These are phyloP conservation scores for Suillus brevipes DNA, from an alignment of 768 basidiomycete genomes.

Conservation along the genomic window DNA sequence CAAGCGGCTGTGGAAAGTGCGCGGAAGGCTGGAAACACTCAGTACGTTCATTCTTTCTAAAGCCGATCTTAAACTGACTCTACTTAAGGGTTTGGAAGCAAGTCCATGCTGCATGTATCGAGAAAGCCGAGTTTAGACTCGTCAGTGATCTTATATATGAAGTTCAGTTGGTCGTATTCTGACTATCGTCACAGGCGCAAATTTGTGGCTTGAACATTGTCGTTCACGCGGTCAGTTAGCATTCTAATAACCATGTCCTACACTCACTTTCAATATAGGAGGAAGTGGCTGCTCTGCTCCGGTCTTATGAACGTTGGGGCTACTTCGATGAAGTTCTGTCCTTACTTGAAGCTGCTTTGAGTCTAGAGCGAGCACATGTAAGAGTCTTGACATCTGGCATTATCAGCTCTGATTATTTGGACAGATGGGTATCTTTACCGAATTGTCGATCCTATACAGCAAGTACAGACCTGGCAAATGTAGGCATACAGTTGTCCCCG, in stretches of 20 bases:
- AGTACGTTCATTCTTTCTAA: slow-evolving; percentile 50
- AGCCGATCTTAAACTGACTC: slow-evolving; percentile 12
- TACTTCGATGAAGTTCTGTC: slow-evolving; percentile 93
- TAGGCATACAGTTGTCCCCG: slow-evolving; percentile 37
- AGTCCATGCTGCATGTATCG: slow-evolving; percentile 97
- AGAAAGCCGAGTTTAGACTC: slow-evolving; percentile 95
- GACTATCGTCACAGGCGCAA: slow-evolving; percentile 62
- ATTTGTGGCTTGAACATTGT: slow-evolving; percentile 98
- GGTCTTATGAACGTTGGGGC: slow-evolving; percentile 86
- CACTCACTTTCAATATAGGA: slow-evolving; percentile 45
- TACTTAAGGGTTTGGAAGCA: slow-evolving; percentile 94
- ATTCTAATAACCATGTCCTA: slow-evolving; percentile 13
- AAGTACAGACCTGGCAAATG: slow-evolving; percentile 93
- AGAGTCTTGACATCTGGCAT: slow-evolving; percentile 19
- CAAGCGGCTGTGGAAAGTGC: slow-evolving; percentile 98
- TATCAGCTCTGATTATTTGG: slow-evolving; percentile 18
- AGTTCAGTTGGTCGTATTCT: slow-evolving; percentile 7
- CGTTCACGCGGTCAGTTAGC: slow-evolving; percentile 68
- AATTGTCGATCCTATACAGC: slow-evolving; percentile 87
- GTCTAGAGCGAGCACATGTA: slow-evolving; percentile 93
- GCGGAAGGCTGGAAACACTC: slow-evolving; percentile 98
- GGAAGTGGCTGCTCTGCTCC: slow-evolving; percentile 71
- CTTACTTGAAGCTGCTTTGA: slow-evolving; percentile 91
- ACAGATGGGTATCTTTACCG: slow-evolving; percentile 97
- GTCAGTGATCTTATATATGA: slow-evolving; percentile 37